Evolutionary conservation across 139 green algal genomes (phyloP).

Genomic region (Picochlorum sp.): DNA sequence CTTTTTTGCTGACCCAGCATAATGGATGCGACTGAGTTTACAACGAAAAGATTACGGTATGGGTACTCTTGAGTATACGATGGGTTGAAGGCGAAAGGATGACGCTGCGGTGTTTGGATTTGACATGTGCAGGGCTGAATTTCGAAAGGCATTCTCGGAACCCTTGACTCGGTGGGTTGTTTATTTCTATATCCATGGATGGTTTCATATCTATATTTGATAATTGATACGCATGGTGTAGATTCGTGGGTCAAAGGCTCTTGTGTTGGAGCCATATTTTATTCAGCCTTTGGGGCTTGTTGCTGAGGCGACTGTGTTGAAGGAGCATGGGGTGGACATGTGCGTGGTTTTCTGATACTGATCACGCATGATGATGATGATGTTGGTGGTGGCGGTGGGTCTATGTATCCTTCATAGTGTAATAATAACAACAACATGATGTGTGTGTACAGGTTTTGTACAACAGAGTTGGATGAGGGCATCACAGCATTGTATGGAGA

Average conservation of each 20-base stretch:
- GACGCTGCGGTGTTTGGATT: not conserved
- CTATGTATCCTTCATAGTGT: too few species aligned
- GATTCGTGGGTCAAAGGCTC: constrained; percentile 70
- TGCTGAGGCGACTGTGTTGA: constrained; percentile 56
- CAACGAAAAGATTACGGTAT: too few species aligned
- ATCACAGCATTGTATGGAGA: constrained; percentile 18
- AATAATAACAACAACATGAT: too few species aligned
- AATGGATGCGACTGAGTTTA: too few species aligned
- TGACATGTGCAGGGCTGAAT: not conserved
- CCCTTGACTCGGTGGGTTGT: constrained; percentile 51
- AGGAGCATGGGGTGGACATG: constrained; percentile 81
- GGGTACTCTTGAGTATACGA: too few species aligned
- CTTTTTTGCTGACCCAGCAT: too few species aligned
- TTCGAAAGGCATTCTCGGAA: constrained; percentile 51
- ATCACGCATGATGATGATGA: too few species aligned
- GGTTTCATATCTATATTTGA: not conserved
- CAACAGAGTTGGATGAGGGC: constrained; percentile 9
- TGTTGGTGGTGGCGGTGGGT: too few species aligned
- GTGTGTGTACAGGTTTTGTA: constrained; percentile 8
- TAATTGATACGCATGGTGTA: constrained; percentile 18
- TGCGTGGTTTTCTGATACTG: constrained; percentile 23
- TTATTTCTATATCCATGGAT: not conserved
- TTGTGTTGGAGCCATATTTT: constrained; percentile 74
- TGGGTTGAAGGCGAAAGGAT: not conserved
- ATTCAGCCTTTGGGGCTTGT: constrained; percentile 66